Evolutionary conservation across 306 rosid species (phyloP).

Genomic region (Abrus precatorius): DNA sequence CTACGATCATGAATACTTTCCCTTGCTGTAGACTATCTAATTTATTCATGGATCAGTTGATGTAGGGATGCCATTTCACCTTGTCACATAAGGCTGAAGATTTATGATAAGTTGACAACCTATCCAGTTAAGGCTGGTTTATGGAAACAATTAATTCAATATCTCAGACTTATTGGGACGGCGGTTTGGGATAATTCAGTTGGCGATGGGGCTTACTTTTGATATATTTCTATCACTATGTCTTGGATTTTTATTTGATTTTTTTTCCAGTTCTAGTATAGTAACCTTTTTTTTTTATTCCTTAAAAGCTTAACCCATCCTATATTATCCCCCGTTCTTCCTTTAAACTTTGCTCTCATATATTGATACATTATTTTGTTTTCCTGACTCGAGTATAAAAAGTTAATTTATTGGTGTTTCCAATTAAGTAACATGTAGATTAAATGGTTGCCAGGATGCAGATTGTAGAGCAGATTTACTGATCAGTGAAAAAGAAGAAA

Average conservation of each 20-base stretch:
- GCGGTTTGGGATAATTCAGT: neutral
- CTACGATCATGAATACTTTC: neutral
- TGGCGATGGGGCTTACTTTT: neutral
- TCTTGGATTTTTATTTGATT: slow-evolving; percentile 1
- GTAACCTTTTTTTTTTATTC: neutral
- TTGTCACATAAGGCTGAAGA: slow-evolving; percentile 11
- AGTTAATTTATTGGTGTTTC: slow-evolving; percentile 35
- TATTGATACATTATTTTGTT: slow-evolving; percentile 3
- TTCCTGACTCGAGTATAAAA: slow-evolving; percentile 6
- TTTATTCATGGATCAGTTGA: neutral
- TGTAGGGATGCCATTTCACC: neutral
- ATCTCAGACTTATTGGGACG: neutral
- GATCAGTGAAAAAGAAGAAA: slow-evolving; percentile 76
- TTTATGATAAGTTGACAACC: neutral
- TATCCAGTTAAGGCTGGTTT: slow-evolving; percentile 11
- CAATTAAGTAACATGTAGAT: slow-evolving; percentile 13
- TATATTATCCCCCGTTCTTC: slow-evolving; percentile 17
- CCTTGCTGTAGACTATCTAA: slow-evolving; percentile 3
- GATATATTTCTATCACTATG: neutral
- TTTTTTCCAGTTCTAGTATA: neutral
- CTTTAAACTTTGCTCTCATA: slow-evolving; percentile 13
- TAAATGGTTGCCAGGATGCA: slow-evolving; percentile 69
- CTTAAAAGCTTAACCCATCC: slow-evolving; percentile 24
- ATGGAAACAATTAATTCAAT: slow-evolving; percentile 19
- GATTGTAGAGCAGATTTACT: slow-evolving; percentile 64